Base-by-base conservation (phyloP, 192 early-diverging fungal genomes). In the Cetraspora pellucida region DNA sequence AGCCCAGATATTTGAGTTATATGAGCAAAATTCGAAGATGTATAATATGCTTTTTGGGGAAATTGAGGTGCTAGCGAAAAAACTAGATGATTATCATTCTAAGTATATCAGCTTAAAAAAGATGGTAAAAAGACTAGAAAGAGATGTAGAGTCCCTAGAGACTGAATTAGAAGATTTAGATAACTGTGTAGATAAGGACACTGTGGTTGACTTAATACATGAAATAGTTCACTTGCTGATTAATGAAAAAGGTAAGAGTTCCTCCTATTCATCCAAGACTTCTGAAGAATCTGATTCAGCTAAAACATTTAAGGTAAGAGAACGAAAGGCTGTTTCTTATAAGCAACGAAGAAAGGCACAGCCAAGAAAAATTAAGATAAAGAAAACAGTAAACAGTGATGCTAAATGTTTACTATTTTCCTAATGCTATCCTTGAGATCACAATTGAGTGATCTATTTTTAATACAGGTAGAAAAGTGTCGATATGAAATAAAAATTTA, bases 91-190 rank as follows among this genome's bases (percentile, higher is more conserved):
- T 59, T 59, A 59, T 59, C 58, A 59, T 59, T 59, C 19, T 19
- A 7, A 59, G 25, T 27, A 59, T 59, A 59, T 23, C 58, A 59
- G n/a, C 25, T 59, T 59, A 59, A 27, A 59, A 59, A 59, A 59
- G 58, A 59, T 7, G 58, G 58, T 13, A 59, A 59, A 59, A 59
- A 59, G 58, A 59, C 19, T 59, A 19, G 58, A 59, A 19, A 59
- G 58, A 59, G 58, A 59, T 59, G 58, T 59, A 59, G 25, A 59
- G 58, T 59, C 58, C 58, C 25, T 59, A 59, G 58, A 59, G 58
- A 59, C 58, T 27, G 58, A 59, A 59, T 59, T 59, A 59, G 58
- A 59, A 59, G 58, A 23, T 59, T 27, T 59, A 27, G 58, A 59
- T 59, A 19, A 59, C 17, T 59, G 58, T 59, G 58, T 19, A 19